Base-by-base conservation (phyloP, 768 basidiomycete species). In the Tricholoma flavovirens region DNA sequence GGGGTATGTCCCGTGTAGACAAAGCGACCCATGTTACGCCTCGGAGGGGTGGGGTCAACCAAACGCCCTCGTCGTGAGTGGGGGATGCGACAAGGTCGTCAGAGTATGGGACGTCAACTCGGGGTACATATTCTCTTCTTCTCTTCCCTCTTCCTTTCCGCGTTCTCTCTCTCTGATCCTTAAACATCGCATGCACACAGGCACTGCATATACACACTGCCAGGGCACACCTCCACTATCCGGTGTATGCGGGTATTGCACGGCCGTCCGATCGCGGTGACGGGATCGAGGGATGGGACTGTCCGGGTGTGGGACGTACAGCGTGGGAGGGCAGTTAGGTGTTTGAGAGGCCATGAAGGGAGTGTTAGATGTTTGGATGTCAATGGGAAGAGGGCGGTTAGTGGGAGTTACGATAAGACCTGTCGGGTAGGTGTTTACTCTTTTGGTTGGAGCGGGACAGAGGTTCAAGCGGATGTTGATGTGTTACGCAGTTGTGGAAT, bases 281-380 rank as follows among this genome's bases (percentile, higher is more conserved):
- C 90, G 0, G 96, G 94, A 48, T 92, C 93, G 32, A 81, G 96
- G 15, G 96, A 98, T 62, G 75, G 80, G 14, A 92, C 90, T 3
- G 66, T 98, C 36, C 79, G 93, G 1, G 90, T 97, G 0, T 99
- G 96, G 96, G 91, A 99, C 69, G 81, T 99, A 32, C 89, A 92
- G 68, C 79, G 76, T 11, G 96, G 96, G 0, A 75, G 79, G 46
- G 71, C 82, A 56, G 66, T 90, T 32, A 76, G 82, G 15, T 75
- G 86, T 6, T 75, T 99, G 30, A 70, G 74, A 17, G 96, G 96
- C 0, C 96, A 99, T 67, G 71, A 75, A 24, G 75, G 82, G 40
- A 92, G 89, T 62, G 95, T 98, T 12, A 74, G 96, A 46, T 93
- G 92, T 66, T 72, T 98, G 29, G 96, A 98, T 68, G 86, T 94